phyloP scores from a whole-genome alignment of 148 eudicot species.

The Rhododendron henanense region DNA sequence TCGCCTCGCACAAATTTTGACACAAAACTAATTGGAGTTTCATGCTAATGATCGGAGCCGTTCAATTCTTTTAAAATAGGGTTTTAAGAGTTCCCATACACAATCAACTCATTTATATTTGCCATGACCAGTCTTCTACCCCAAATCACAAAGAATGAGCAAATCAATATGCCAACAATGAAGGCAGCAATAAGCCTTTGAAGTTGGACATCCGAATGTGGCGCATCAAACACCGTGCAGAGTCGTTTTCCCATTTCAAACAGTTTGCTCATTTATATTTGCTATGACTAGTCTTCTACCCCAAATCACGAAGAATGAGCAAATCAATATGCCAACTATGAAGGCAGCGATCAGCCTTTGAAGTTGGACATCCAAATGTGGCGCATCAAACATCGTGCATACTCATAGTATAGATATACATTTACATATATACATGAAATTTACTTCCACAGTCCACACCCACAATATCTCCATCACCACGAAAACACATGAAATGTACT shows the following conservation, averaged over 20 bases:
- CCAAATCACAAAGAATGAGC: not conserved
- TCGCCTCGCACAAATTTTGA: too few species aligned
- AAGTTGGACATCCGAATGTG: not conserved
- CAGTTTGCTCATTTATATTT: not conserved
- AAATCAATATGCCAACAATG: not conserved
- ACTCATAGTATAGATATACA: too few species aligned
- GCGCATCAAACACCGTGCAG: not conserved
- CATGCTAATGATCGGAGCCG: too few species aligned
- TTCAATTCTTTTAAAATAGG: too few species aligned
- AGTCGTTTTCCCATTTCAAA: not conserved
- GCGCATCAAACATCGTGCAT: not conserved
- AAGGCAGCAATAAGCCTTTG: not conserved
- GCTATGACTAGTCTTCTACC: not conserved
- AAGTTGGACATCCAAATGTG: not conserved
- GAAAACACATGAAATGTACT: not conserved
- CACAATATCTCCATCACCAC: not conserved
- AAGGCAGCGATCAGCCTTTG: not conserved
- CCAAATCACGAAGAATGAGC: not conserved
- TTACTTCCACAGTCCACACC: not conserved
- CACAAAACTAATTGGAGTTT: too few species aligned
- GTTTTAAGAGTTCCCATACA: too few species aligned
- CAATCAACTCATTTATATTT: not conserved
- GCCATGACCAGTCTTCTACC: not conserved
- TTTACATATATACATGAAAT: not conserved
- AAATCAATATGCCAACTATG: slow-evolving; percentile 7